Evolutionary conservation across 148 eudicot species (phyloP).

Genomic region (Camellia sinensis): DNA sequence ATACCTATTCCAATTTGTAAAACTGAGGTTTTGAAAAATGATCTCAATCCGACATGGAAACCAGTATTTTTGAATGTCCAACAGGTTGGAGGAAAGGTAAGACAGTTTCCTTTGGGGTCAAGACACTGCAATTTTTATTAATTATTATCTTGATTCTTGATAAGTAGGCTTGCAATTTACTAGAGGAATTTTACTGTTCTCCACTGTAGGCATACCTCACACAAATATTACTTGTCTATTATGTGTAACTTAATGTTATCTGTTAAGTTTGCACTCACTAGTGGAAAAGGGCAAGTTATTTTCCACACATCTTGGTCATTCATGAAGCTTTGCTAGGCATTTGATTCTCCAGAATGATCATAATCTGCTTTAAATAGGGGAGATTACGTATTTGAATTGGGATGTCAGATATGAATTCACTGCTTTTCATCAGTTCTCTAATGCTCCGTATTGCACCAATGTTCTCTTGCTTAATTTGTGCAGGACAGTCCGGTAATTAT

Average conservation of each 20-base stretch:
- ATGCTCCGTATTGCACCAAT: neutral
- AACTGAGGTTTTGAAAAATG: slow-evolving; percentile 87
- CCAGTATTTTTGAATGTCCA: slow-evolving; percentile 62
- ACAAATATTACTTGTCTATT: neutral
- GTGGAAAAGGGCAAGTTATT: slow-evolving; percentile 1
- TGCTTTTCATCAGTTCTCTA: neutral
- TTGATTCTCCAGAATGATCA: neutral
- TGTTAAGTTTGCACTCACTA: slow-evolving; percentile 5
- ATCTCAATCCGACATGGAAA: slow-evolving; percentile 80
- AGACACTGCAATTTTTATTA: neutral
- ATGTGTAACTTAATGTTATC: neutral
- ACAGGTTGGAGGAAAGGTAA: slow-evolving; percentile 90
- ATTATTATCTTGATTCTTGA: no score
- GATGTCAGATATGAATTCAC: neutral
- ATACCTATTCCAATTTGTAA: slow-evolving; percentile 71
- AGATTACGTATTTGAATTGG: neutral
- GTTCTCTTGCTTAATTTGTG: slow-evolving; percentile 29
- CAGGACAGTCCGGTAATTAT: slow-evolving; percentile 89
- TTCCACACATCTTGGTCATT: neutral
- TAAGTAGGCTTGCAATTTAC: neutral
- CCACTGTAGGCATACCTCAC: neutral
- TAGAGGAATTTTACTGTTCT: neutral
- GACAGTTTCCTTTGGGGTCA: slow-evolving; percentile 6
- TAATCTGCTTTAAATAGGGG: neutral
- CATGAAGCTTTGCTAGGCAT: neutral